Evolutionary conservation across 495 filamentous ascomycete genomes (phyloP), one percentile per base, ranked within the genome.

Genomic region (Friedmanniomyces simplex): DNA sequence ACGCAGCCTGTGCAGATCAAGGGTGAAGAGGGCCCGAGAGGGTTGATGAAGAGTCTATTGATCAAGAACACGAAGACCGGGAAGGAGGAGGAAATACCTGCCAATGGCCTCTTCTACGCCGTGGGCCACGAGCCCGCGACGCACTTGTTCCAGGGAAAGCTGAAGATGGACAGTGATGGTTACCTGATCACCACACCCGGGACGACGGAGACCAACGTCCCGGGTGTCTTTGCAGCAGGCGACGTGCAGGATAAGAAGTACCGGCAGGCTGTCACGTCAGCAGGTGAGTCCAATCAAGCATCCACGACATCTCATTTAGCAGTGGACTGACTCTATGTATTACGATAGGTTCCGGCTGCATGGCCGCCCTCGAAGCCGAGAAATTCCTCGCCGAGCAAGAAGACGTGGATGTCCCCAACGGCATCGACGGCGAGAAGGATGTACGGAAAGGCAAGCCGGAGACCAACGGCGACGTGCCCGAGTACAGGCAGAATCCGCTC

Each of bases 211-310:
- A 99, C 93, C 43, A 95, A 82, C 69, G 70, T 95, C 5, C 82
- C 89, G 69, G 93, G 93, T 66, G 88, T 99, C 10, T 99, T 97
- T 70, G 93, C 93, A 51, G 91, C 91, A 45, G 93, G 93, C 50
- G 93, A 99, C 68, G 93, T 99, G 20, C 94, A 97, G 76, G 94
- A 99, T 69, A 97, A 96, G 82, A 83, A 86, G 65, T 99, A 99
- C 72, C 80, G 94, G 68, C 93, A 98, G 75, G 93, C 93, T 54
- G 91, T 98, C 65, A 98, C 93, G 51, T 95, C 89, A 77, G 93
- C 93, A 66, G 91, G 91, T 91, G 82, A 64, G 85, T 79, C 60
- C 5, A 5, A 43, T 43, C 39, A 16, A 43, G 47, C 21, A 46
- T 21, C 25, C 36, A 41, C 52, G 43, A 50, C 30, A 32, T 42